Base-by-base conservation (phyloP, 2,329 filamentous ascomycete genomes). In the Pyrenophora tritici-repentis region DNA sequence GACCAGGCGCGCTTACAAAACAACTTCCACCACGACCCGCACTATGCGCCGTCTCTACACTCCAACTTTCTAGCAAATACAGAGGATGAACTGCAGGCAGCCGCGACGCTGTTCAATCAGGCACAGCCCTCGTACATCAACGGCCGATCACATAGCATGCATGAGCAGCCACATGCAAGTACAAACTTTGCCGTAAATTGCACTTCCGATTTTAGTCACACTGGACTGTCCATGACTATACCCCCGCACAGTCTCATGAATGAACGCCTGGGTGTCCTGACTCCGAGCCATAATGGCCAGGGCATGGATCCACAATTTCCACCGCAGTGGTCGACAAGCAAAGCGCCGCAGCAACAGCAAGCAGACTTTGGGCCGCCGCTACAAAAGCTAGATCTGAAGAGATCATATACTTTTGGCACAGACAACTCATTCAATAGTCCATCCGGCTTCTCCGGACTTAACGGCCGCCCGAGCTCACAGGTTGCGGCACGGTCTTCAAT, bases 341-440 rank as follows among this genome's bases (percentile, higher is more conserved):
- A 65, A 29, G 53, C 50, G 4, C 35, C 56, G 8, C 61, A 63
- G 20, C 55, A 58, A 31, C 58, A 62, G 18, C 51, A 63, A 3
- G 47, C 60, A 6, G 58, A 65, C 18, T 61, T 62, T 16, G 56
- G 42, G 4, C 56, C 64, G 9, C 42, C 59, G 4, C 38, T 58
- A 13, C 53, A 50, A 26, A 59, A 59, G 32, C 52, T 61, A 0
- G 53, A 35, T 10, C 39, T 72, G n/a, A 70, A 68, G 51, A 53
- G 66, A 33, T 57, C 66, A 7, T 73, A 72, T 31, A 69, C 66
- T 0, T 73, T 72, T 43, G 71, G 71, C 18, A 73, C 70, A 1
- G 71, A 74, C 48, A 63, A 62, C 40, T 62, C 66, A 5, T 74
- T 74, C 61, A 68, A 65, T 42, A 68, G 68, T 44, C 56, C 61